These are phyloP conservation scores for Metschnikowia drakensbergensis DNA, from an alignment of 805 yeast species.

Conservation along the genomic window DNA sequence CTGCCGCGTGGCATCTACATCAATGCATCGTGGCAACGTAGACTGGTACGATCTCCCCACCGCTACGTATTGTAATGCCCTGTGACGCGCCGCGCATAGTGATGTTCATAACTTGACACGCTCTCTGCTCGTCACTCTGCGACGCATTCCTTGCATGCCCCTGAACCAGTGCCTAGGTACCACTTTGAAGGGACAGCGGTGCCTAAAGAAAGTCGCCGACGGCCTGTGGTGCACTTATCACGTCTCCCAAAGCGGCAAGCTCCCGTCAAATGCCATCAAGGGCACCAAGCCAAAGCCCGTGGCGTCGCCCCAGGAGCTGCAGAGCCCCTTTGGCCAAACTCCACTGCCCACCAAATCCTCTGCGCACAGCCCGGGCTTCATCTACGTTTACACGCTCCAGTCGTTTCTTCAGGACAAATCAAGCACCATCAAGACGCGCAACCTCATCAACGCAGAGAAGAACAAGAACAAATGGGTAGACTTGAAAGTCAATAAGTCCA, in stretches of 20 bases:
- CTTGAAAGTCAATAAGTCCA: conserved; percentile 35
- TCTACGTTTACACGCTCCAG: conserved; percentile 48
- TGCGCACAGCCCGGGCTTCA: conserved; percentile 32
- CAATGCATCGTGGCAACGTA: no score
- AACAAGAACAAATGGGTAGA: conserved; percentile 26
- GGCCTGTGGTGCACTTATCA: conserved; percentile 16
- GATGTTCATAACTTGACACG: not conserved
- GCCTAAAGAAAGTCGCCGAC: conserved; percentile 11
- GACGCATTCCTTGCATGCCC: conserved; percentile 6
- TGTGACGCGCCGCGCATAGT: no score
- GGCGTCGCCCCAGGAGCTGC: not conserved
- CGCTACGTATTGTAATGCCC: no score
- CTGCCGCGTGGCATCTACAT: no score
- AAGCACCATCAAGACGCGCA: conserved; percentile 38
- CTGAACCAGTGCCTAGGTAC: conserved; percentile 15
- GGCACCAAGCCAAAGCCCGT: no score
- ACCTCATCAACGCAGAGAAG: conserved; percentile 19
- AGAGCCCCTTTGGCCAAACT: not conserved
- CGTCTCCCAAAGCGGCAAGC: conserved; percentile 4
- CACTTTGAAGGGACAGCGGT: conserved; percentile 14
- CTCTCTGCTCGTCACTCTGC: not conserved
- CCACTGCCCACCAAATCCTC: not conserved
- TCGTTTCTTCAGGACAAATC: conserved; percentile 31
- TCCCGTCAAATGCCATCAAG: not conserved
- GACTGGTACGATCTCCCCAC: no score